Evolutionary conservation across 2,329 filamentous ascomycete species (phyloP), one percentile per base, ranked within the genome.

Genomic region (Scleromitrula shiraiana): DNA sequence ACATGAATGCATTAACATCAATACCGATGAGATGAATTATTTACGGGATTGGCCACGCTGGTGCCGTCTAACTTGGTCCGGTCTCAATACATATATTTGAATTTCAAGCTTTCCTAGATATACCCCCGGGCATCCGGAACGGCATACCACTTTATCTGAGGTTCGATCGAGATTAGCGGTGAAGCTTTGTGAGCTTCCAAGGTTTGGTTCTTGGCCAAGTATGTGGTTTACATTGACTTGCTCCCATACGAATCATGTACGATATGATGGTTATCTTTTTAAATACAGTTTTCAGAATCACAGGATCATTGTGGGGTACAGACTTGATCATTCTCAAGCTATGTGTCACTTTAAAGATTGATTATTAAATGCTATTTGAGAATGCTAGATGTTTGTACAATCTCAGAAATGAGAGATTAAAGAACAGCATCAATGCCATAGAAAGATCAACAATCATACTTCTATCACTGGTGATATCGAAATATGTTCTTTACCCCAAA

Each of bases 121-220:
- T n/a, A n/a, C 1, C 3, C 29, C 20, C 27, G 17, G 10, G 33
- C 23, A 43, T 43, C 41, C 33, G 19, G n/a, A 35, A 22, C 27
- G 29, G 29, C 45, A 42, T 41, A 22, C 45, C 38, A 47, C 38
- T 41, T 41, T 15, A 41, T 9, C 36, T 41, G 24, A 33, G 12
- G 9, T 23, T 41, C 30, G 20, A 47, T 48, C 45, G 23, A 42
- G 38, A 48, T 48, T 42, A 19, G 38, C 45, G 45, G 38, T 48
- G 45, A 48, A 38, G 35, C 35, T 38, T 38, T 38, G 19, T 14
- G 45, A 26, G 20, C 45, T 42, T 41, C 20, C 42, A 15, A n/a
- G n/a, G n/a, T n/a, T n/a, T n/a, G 14, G 33, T 24, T 26, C 26
- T 33, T 48, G 45, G n/a, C 37, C 29, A 20, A 30, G 19, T 29